Evolutionary conservation across 441 rosid genomes (phyloP), one percentile per base, ranked within the genome.

Genomic region (Metrosideros polymorpha): DNA sequence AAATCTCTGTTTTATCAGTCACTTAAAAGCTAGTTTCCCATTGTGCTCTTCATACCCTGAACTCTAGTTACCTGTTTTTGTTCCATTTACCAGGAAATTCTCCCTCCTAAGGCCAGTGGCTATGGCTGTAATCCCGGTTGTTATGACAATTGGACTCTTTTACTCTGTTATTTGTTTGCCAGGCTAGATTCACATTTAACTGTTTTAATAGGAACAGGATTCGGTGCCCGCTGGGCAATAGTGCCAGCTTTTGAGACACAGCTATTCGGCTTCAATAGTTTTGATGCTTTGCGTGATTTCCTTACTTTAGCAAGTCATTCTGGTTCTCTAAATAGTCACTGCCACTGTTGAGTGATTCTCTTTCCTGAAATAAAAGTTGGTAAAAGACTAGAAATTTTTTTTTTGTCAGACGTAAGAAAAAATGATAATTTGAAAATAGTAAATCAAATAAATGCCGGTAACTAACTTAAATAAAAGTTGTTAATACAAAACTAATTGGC

Each of bases 241-340:
- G 91, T 92, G 50, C 92, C 93, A 29, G 92, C 94, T 42, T 75
- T 92, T 84, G 95, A 86, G n/a, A 92, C 96, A 4, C 94, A 94
- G 88, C 86, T 92, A 56, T 93, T 89, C 75, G 93, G 92, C 49
- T 85, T 92, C 56, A 91, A 90, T 49, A 90, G 92, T 29, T 94
- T 93, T 3, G 94, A 95, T 53, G 92, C 93, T 55, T 89, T 92
- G 77, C 92, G 91, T 86, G 93, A 93, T 89, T 93, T 94, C 85
- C 90, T 91, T 56, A 85, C 93, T 8, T 84, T 85, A 51, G 91
- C 93, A 71, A 85, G 76, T 79, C 92, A 94, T 85, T 87, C 90
- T 39, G 93, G 94, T 43, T 91, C 94, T 53, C 90, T 93, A 25
- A 25, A 50, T 94, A 77, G 92, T 90, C 85, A 88, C 92, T 25